Conservation (phyloP, 1,284 basidiomycete genomes). For the Pisolithus thermaeus region DNA sequence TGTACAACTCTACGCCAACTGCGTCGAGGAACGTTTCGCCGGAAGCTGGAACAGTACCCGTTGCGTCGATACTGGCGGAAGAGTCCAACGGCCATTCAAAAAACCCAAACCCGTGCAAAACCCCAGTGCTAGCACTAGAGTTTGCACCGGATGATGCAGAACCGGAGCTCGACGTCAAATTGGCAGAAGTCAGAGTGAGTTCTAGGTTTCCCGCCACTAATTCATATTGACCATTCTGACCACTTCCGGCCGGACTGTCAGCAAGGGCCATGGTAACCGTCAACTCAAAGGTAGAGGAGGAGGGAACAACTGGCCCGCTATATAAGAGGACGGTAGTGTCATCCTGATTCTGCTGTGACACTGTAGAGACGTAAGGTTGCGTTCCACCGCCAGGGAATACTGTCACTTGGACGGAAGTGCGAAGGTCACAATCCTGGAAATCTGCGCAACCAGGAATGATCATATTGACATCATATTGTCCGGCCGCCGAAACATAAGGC, state of each 20-base stretch:
- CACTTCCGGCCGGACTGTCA: slow-evolving; percentile 51
- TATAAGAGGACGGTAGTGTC: slow-evolving; percentile 70
- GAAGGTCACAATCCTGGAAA: slow-evolving; percentile 73
- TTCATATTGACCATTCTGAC: slow-evolving; percentile 63
- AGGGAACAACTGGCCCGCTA: slow-evolving; percentile 74
- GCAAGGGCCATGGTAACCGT: slow-evolving; percentile 71
- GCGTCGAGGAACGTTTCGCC: slow-evolving; percentile 69
- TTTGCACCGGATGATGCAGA: slow-evolving; percentile 27
- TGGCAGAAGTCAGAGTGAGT: slow-evolving; percentile 63
- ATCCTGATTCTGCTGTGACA: slow-evolving; percentile 70
- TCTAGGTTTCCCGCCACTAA: slow-evolving; percentile 80
- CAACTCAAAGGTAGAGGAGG: slow-evolving; percentile 65
- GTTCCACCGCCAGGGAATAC: slow-evolving; percentile 74
- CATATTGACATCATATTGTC: slow-evolving; percentile 80
- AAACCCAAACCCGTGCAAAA: slow-evolving; percentile 60
- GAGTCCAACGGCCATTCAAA: slow-evolving; percentile 69
- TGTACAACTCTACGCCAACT: slow-evolving; percentile 56
- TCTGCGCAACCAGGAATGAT: slow-evolving; percentile 83
- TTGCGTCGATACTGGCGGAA: slow-evolving; percentile 45
- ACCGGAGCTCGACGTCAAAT: slow-evolving; percentile 31
- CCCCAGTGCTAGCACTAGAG: slow-evolving; percentile 23
- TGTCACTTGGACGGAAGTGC: slow-evolving; percentile 80
- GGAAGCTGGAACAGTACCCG: slow-evolving; percentile 55
- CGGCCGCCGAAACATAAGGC: slow-evolving; percentile 85
- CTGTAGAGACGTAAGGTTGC: slow-evolving; percentile 56